Conservation (phyloP, 306 rosid species). For the Erythrophleum fordii region DNA sequence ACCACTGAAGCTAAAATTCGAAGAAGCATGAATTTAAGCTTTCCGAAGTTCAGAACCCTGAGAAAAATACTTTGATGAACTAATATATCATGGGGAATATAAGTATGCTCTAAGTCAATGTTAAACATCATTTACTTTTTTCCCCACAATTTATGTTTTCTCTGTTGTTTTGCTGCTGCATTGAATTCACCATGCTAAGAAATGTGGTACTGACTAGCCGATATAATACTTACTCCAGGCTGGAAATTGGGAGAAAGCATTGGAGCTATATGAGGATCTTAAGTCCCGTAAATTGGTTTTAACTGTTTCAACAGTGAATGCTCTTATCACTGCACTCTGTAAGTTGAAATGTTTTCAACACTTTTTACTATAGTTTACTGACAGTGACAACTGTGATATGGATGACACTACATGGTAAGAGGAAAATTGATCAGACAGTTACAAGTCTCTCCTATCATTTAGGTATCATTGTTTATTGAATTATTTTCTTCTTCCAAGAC, state of each 20-base stretch:
- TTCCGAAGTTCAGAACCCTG: conserved; percentile 17
- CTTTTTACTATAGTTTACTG: background rate
- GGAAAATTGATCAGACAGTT: background rate
- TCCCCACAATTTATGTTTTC: conserved; percentile 19
- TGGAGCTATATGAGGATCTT: conserved; percentile 79
- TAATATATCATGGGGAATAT: conserved; percentile 17
- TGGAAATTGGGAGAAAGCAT: conserved; percentile 84
- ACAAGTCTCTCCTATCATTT: background rate
- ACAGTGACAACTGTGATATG: background rate
- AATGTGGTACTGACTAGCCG: conserved; percentile 35
- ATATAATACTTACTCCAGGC: conserved; percentile 65
- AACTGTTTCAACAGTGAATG: conserved; percentile 88
- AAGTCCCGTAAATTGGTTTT: conserved; percentile 60
- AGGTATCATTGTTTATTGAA: background rate
- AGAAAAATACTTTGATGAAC: conserved; percentile 25
- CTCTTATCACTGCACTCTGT: conserved; percentile 94
- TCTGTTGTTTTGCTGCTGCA: conserved; percentile 21
- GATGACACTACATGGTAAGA: background rate
- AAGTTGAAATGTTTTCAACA: conserved; percentile 44
- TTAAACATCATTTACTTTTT: background rate
- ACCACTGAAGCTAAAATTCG: conserved; percentile 26
- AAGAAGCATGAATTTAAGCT: conserved; percentile 22
- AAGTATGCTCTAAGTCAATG: conserved; percentile 25
- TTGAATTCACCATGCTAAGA: conserved; percentile 36
- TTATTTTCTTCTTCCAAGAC: background rate